A percentile compares a stretch with the other conserved stretches of the same genome.
Conservation (phyloP, 129 eudicot species). For the Silybum marianum region DNA sequence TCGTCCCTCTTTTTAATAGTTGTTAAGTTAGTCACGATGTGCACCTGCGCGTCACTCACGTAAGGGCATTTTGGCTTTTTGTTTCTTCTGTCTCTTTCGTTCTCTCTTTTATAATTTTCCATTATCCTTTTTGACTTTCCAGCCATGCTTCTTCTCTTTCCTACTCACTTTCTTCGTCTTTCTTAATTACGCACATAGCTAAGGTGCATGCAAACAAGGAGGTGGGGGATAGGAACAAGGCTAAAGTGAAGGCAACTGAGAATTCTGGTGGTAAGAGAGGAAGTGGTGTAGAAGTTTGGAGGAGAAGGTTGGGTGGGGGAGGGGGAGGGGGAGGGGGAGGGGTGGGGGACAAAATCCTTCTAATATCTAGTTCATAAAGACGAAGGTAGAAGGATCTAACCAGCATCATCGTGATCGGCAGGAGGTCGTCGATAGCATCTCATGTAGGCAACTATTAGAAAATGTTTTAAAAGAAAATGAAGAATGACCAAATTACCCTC, state of each 20-base stretch:
- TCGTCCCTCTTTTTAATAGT: neutral
- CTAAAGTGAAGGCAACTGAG: neutral
- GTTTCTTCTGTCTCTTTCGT: neutral
- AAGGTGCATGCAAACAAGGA: neutral
- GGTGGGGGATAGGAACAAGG: neutral
- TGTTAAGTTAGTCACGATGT: neutral
- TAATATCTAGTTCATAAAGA: neutral
- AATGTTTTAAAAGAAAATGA: neutral
- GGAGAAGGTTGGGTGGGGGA: neutral
- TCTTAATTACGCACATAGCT: neutral
- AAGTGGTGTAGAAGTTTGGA: neutral
- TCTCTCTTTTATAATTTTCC: neutral
- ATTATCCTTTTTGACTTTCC: neutral
- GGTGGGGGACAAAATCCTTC: neutral
- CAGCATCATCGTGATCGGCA: neutral
- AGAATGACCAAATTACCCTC: neutral
- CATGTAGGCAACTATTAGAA: neutral
- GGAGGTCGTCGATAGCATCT: neutral
- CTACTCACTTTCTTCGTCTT: neutral
- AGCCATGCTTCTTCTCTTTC: neutral
- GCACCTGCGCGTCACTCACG: neutral
- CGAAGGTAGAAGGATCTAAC: neutral
- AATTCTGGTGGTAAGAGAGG: neutral
- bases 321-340: neutral
- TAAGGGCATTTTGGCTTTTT: neutral